phyloP scores from a whole-genome alignment of 352 stramenopile species.

The Phytophthora kernoviae region DNA sequence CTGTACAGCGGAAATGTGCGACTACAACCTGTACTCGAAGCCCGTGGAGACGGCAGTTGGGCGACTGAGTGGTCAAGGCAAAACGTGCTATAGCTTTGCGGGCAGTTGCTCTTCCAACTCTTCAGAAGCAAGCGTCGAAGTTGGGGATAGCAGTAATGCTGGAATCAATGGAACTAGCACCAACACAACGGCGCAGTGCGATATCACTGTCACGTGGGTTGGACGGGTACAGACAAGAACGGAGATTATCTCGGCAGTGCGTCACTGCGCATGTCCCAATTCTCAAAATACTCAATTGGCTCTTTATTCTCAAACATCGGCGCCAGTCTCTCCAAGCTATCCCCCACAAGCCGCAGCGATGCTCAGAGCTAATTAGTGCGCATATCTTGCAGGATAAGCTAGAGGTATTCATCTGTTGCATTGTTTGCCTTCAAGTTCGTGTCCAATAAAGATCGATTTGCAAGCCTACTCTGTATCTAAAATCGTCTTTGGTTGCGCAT shows the following conservation, averaged over 20 bases:
- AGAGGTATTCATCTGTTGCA: conserved; percentile 7
- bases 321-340: conserved; percentile 48
- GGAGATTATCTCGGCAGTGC: conserved; percentile 82
- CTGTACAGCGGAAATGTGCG: conserved; percentile 56
- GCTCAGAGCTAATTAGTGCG: conserved; percentile 9
- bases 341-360: conserved; percentile 57
- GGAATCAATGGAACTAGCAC: conserved; percentile 19
- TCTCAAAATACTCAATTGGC: conserved; percentile 83
- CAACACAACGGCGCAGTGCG: conserved; percentile 54
- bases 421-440: conserved; percentile 9
- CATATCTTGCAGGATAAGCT: too few relatives aligned
- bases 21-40: conserved; percentile 69
- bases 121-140: conserved; percentile 18
- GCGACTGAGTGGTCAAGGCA: conserved; percentile 51
- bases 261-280: conserved; percentile 81
- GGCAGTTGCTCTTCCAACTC: conserved; percentile 38
- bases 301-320: conserved; percentile 75
- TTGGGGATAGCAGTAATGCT: conserved; percentile 22
- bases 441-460: too few relatives aligned
- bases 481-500: not conserved
- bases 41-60: conserved; percentile 52
- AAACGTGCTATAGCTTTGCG: conserved; percentile 66
- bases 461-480: not conserved
- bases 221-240: conserved; percentile 80
- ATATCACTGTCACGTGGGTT: conserved; percentile 77